Percentiles rank a stretch among this genome's conserved stretches.
Conservation (phyloP, 306 rosid species). For the Prunus mume region DNA sequence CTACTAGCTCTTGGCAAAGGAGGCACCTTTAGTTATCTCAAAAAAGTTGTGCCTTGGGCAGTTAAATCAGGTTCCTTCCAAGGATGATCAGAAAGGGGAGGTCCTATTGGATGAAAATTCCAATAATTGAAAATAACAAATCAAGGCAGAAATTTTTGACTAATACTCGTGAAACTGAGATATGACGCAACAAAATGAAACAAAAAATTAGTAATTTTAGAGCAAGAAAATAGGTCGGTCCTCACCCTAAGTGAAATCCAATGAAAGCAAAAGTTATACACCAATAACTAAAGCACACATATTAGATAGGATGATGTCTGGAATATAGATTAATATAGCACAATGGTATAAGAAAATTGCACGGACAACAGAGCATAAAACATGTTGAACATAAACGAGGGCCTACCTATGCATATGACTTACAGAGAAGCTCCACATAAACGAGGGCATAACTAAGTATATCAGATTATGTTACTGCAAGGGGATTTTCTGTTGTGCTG, state of each 20-base stretch:
- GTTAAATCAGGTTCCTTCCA: too few species aligned
- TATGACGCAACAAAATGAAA: too few species aligned
- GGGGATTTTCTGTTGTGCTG: neutral
- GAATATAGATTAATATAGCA: neutral
- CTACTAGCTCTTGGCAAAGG: too few species aligned
- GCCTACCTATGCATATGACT: neutral
- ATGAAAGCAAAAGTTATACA: neutral
- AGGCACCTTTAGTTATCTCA: too few species aligned
- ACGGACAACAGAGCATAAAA: neutral
- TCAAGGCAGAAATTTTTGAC: too few species aligned
- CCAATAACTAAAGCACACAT: neutral
- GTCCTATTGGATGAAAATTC: too few species aligned
- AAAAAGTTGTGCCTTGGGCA: too few species aligned
- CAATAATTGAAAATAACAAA: too few species aligned
- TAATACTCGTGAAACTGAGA: neutral
- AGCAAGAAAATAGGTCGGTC: too few species aligned
- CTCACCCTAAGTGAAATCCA: too few species aligned
- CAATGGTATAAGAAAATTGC: neutral
- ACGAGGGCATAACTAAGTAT: neutral
- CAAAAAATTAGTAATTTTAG: too few species aligned
- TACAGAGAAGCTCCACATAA: neutral
- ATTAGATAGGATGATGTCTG: neutral
- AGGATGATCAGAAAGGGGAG: too few species aligned
- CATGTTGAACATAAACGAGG: neutral
- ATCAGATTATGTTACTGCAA: neutral